phyloP scores from a whole-genome alignment of 306 rosid species.

The Trifolium fragiferum region DNA sequence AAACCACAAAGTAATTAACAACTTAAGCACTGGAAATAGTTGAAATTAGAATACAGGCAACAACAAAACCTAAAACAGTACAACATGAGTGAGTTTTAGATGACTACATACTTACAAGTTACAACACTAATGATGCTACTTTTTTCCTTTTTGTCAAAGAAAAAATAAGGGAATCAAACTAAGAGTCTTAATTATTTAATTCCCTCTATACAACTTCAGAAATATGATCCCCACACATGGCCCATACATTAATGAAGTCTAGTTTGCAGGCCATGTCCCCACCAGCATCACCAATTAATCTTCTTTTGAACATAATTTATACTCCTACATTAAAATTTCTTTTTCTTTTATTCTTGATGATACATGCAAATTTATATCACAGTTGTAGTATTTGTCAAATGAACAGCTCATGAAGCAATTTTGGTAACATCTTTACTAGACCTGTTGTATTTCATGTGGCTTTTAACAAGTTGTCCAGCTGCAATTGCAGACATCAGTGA shows the following conservation, averaged over 20 bases:
- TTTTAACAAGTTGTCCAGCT: conserved; percentile 86
- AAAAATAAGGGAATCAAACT: background rate
- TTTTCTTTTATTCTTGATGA: background rate
- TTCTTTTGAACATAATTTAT: conserved; percentile 13
- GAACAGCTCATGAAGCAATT: conserved; percentile 45
- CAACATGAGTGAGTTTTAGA: too few relatives aligned
- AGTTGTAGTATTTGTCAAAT: background rate
- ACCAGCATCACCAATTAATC: conserved; percentile 28
- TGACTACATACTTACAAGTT: too few relatives aligned
- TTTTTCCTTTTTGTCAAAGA: background rate
- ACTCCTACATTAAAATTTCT: background rate
- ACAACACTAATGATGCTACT: background rate
- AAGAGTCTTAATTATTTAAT: conserved; percentile 29
- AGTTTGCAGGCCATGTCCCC: conserved; percentile 19
- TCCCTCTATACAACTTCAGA: conserved; percentile 41
- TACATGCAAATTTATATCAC: conserved; percentile 14
- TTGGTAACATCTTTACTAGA: conserved; percentile 66
- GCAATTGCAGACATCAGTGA: conserved; percentile 94
- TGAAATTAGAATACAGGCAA: too few relatives aligned
- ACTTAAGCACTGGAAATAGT: too few relatives aligned
- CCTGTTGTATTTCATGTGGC: conserved; percentile 98
- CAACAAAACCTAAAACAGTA: too few relatives aligned
- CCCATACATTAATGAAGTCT: conserved; percentile 18
- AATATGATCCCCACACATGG: conserved; percentile 24
- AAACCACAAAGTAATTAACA: too few relatives aligned